Evolutionary conservation across 2,329 filamentous ascomycete genomes (phyloP).

Genomic region (Penicillium sp.): DNA sequence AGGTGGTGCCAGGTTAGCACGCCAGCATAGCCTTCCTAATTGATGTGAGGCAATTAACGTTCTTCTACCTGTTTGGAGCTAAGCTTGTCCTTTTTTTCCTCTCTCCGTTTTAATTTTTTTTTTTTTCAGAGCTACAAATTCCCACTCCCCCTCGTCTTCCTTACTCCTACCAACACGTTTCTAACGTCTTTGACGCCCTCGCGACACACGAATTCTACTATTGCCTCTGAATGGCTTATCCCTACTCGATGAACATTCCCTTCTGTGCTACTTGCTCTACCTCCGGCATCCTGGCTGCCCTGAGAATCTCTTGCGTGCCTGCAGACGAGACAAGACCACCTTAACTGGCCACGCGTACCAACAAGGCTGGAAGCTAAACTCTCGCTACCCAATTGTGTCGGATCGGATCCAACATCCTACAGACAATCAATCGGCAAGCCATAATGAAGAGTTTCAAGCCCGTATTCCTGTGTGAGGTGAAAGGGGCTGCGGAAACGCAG

Average conservation of each 20-base stretch:
- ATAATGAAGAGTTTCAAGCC: slow-evolving; percentile 10
- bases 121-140: neutral
- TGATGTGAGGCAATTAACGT: neutral
- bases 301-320: neutral
- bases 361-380: neutral
- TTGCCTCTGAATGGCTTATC: neutral
- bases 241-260: neutral
- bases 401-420: neutral
- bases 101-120: neutral
- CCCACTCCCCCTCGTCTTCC: neutral
- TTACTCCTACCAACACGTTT: neutral
- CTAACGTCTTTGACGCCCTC: neutral
- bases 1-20: neutral
- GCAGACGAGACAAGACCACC: neutral
- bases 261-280: neutral
- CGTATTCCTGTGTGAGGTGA: slow-evolving; percentile 9
- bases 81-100: neutral
- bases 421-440: neutral
- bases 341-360: neutral
- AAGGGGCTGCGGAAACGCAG: slow-evolving; percentile 12
- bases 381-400: neutral
- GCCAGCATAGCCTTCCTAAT: neutral
- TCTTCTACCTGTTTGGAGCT: neutral
- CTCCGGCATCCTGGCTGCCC: neutral
- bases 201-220: neutral